phyloP scores from a whole-genome alignment of 2,329 filamentous ascomycete genomes.

The Aspergillus neotritici region DNA sequence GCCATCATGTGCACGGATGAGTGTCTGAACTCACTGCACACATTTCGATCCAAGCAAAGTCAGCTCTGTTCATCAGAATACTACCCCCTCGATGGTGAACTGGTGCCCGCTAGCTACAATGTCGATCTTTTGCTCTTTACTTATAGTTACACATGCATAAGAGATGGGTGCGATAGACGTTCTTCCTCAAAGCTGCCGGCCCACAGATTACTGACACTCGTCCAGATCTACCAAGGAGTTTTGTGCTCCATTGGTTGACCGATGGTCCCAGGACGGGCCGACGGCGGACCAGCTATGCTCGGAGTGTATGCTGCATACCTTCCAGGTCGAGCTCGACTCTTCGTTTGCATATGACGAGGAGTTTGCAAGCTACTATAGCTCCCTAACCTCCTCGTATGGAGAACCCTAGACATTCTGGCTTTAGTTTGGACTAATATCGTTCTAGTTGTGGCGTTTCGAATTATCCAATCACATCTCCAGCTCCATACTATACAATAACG shows the following conservation, averaged over 20 bases:
- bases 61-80: background rate
- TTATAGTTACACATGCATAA: background rate
- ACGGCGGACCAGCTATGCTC: slow-evolving; percentile 9
- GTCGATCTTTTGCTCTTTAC: slow-evolving; percentile 1
- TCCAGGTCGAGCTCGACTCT: slow-evolving; percentile 11
- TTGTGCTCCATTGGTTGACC: background rate
- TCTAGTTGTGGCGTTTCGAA: slow-evolving; percentile 5
- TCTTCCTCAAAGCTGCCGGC: too few relatives aligned
- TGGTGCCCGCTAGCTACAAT: background rate
- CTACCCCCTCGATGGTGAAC: background rate
- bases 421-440: background rate
- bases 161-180: background rate
- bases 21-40: background rate
- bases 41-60: background rate
- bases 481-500: slow-evolving; percentile 4
- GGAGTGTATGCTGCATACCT: slow-evolving; percentile 8
- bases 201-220: too few relatives aligned
- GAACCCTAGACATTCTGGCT: background rate
- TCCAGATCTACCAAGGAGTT: slow-evolving; percentile 1
- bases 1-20: background rate
- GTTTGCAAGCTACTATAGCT: slow-evolving; percentile 3
- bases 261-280: slow-evolving; percentile 1
- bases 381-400: slow-evolving; percentile 2
- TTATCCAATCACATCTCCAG: slow-evolving; percentile 10
- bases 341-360: slow-evolving; percentile 12